A percentile compares a stretch with the other conserved stretches of the same genome.
These are phyloP conservation scores for Blastocystis hominis DNA, from an alignment of 352 stramenopile species.

Conservation along the genomic window DNA sequence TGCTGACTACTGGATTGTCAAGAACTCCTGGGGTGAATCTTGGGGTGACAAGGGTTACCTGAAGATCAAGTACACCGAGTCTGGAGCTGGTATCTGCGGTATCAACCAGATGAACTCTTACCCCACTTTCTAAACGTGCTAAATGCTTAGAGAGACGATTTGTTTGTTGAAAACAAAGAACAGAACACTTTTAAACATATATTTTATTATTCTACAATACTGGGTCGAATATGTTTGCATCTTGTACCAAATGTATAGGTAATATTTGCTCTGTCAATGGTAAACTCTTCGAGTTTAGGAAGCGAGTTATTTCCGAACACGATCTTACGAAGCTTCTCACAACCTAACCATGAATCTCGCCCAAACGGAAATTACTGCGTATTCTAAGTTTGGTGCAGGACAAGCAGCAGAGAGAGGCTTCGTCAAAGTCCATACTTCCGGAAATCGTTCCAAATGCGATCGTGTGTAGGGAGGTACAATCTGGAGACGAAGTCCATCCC, in stretches of 20 bases:
- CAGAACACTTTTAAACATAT: neutral
- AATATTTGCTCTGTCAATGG: neutral
- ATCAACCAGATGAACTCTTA: conserved; percentile 59
- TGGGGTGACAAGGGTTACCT: conserved; percentile 85
- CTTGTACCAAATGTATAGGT: neutral
- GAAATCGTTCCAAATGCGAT: no score
- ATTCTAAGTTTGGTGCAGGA: no score
- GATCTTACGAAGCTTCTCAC: no score
- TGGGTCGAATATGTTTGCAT: neutral
- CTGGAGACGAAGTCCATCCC: no score
- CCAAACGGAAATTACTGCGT: no score
- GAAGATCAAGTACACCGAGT: conserved; percentile 66
- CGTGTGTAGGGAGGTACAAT: no score
- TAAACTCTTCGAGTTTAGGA: neutral
- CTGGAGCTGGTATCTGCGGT: conserved; percentile 68
- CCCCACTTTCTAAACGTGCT: conserved; percentile 45
- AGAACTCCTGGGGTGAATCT: conserved; percentile 85
- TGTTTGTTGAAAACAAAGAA: neutral
- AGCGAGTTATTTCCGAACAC: no score
- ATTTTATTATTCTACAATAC: neutral
- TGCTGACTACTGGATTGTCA: conserved; percentile 84
- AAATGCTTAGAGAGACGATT: neutral
- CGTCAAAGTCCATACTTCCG: no score
- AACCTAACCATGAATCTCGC: no score
- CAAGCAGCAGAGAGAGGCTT: no score